Conservation (phyloP, 2,329 filamentous ascomycete species). For the Pseudocercospora crystallina region DNA sequence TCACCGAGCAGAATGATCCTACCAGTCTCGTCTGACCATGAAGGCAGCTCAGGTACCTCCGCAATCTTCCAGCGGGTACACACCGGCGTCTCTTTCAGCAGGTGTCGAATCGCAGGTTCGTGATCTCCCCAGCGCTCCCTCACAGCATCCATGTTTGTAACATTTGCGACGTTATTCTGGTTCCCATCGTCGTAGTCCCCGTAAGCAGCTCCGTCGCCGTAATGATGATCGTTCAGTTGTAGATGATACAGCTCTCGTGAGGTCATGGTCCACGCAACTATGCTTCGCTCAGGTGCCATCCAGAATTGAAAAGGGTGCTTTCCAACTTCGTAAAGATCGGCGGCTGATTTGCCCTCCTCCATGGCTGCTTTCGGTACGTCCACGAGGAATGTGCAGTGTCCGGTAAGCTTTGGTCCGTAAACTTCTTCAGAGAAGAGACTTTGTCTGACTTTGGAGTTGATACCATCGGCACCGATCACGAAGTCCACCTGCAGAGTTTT, state of each 20-base stretch:
- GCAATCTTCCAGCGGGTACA: conserved; percentile 9
- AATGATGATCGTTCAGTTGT: conserved; percentile 12
- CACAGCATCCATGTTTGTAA: conserved; percentile 3
- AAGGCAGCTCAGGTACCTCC: conserved; percentile 10
- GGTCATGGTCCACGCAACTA: conserved; percentile 15
- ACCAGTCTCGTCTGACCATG: conserved; percentile 8
- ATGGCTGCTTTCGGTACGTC: conserved; percentile 4
- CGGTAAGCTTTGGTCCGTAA: conserved; percentile 2
- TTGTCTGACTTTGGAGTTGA: conserved; percentile 6
- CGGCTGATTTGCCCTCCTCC: conserved; percentile 3
- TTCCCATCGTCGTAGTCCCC: not conserved
- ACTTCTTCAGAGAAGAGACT: not conserved
- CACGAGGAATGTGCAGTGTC: conserved; percentile 13
- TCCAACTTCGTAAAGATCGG: conserved; percentile 1
- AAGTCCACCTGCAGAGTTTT: conserved; percentile 5
- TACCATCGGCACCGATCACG: conserved; percentile 11
- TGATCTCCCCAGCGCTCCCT: conserved; percentile 8
- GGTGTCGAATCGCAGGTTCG: conserved; percentile 6
- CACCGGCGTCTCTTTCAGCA: conserved; percentile 3
- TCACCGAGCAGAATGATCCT: conserved; percentile 11
- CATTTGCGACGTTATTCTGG: not conserved
- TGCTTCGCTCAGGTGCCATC: conserved; percentile 5
- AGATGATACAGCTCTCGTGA: conserved; percentile 8
- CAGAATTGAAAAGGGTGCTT: conserved; percentile 13
- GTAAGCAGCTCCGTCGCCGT: conserved; percentile 3